Conservation (phyloP, 1,284 basidiomycete genomes). For the Porogramme epimiltina region DNA sequence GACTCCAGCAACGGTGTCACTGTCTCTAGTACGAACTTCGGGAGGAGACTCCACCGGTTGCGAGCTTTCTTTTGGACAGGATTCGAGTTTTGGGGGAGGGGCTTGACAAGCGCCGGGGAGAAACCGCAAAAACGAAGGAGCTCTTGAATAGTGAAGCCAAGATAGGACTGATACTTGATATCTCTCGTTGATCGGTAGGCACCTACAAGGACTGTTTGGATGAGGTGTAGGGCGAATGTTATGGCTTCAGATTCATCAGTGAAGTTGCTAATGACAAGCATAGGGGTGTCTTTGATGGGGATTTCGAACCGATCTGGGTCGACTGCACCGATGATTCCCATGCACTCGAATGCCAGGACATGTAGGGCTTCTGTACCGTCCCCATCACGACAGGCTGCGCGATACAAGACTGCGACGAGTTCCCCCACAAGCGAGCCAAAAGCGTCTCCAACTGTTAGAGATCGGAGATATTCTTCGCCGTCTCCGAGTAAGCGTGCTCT, state of each 20-base stretch:
- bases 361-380: slow-evolving; percentile 74
- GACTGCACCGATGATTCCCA: slow-evolving; percentile 92
- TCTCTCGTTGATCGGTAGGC: slow-evolving; percentile 94
- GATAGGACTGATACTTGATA: slow-evolving; percentile 86
- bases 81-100: slow-evolving; percentile 31
- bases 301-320: slow-evolving; percentile 94
- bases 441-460: slow-evolving; percentile 78
- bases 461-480: slow-evolving; percentile 55
- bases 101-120: slow-evolving; percentile 65
- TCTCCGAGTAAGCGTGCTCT: slow-evolving; percentile 61
- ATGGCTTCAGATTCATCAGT: slow-evolving; percentile 79
- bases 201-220: slow-evolving; percentile 87
- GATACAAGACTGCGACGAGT: slow-evolving; percentile 71
- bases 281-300: slow-evolving; percentile 57
- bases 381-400: slow-evolving; percentile 76
- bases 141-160: slow-evolving; percentile 94
- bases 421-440: slow-evolving; percentile 83
- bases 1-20: slow-evolving; percentile 87
- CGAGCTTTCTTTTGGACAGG: slow-evolving; percentile 68
- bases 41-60: slow-evolving; percentile 77
- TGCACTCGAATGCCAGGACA: slow-evolving; percentile 83
- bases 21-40: slow-evolving; percentile 86
- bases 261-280: slow-evolving; percentile 85
- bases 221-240: slow-evolving; percentile 84
- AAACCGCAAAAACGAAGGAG: slow-evolving; percentile 90